These are phyloP conservation scores for Leucosporidium creatinivorum DNA, from an alignment of 768 basidiomycete genomes.

Conservation along the genomic window DNA sequence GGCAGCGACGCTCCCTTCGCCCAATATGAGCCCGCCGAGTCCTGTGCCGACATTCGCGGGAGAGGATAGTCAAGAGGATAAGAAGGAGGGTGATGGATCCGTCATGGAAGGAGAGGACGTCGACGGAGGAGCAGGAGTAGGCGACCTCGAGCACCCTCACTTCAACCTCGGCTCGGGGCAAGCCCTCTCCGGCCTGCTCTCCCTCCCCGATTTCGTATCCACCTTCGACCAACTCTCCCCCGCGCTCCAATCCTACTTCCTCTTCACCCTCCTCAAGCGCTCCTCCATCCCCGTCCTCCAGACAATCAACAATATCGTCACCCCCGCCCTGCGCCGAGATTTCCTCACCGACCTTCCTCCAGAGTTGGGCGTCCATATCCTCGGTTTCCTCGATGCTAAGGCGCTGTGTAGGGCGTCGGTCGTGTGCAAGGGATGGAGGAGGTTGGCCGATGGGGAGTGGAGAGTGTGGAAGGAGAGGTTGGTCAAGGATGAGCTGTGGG, in stretches of 20 bases:
- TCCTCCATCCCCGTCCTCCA: constrained; percentile 86
- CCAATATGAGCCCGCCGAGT: constrained; percentile 27
- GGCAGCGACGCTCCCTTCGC: constrained; percentile 10
- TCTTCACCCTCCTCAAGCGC: constrained; percentile 84
- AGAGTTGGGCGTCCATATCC: constrained; percentile 81
- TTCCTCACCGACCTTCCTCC: constrained; percentile 86
- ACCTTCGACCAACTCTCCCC: constrained; percentile 76
- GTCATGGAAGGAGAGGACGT: neutral
- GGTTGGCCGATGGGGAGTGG: constrained; percentile 82
- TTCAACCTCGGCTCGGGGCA: constrained; percentile 15
- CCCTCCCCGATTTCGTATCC: constrained; percentile 70
- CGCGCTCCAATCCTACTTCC: constrained; percentile 81
- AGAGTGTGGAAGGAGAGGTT: constrained; percentile 83
- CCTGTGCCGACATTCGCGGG: constrained; percentile 15
- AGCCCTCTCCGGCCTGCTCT: constrained; percentile 69
- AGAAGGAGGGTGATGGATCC: neutral
- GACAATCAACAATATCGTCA: constrained; percentile 76
- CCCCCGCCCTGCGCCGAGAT: constrained; percentile 85
- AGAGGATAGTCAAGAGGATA: constrained; percentile 16
- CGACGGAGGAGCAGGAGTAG: neutral
- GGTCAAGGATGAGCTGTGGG: constrained; percentile 77
- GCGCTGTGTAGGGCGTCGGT: constrained; percentile 78
- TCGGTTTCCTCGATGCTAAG: constrained; percentile 73
- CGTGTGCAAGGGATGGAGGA: constrained; percentile 75
- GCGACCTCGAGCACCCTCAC: neutral